Percentiles rank a stretch among this genome's conserved stretches.
Conservation (phyloP, 352 stramenopile species). For the Phytophthora podocarpi region DNA sequence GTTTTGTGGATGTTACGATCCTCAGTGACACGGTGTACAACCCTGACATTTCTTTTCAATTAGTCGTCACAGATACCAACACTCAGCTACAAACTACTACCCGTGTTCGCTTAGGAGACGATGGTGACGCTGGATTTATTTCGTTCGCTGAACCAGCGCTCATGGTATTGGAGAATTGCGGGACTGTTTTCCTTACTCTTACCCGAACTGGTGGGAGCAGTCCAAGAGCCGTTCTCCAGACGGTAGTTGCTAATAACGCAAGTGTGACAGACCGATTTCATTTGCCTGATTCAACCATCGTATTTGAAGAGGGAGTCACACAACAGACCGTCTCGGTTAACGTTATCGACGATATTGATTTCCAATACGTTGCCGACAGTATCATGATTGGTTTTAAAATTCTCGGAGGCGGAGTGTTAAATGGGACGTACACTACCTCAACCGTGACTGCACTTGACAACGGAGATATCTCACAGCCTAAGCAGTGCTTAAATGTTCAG, state of each 20-base stretch:
- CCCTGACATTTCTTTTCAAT: slow-evolving; percentile 45
- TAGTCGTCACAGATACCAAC: slow-evolving; percentile 38
- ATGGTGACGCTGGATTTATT: slow-evolving; percentile 61
- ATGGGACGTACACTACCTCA: slow-evolving; percentile 13
- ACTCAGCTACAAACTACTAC: slow-evolving; percentile 34
- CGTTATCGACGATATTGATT: slow-evolving; percentile 46
- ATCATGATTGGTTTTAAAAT: slow-evolving; percentile 48
- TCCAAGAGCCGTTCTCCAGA: slow-evolving; percentile 36
- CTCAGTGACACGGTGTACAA: slow-evolving; percentile 52
- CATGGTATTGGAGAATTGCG: slow-evolving; percentile 41
- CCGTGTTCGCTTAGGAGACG: slow-evolving; percentile 43
- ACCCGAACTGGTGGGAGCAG: slow-evolving; percentile 31
- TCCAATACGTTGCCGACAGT: slow-evolving; percentile 47
- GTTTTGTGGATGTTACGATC: slow-evolving; percentile 39
- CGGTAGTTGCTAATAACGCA: slow-evolving; percentile 16
- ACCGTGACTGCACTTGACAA: slow-evolving; percentile 58
- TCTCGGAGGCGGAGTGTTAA: slow-evolving; percentile 36
- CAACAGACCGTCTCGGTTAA: slow-evolving; percentile 28
- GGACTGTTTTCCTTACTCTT: slow-evolving; percentile 30
- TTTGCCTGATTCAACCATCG: slow-evolving; percentile 32
- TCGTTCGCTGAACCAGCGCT: slow-evolving; percentile 35
- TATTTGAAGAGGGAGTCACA: slow-evolving; percentile 38
- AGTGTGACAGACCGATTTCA: slow-evolving; percentile 42
- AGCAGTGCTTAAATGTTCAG: slow-evolving; percentile 40
- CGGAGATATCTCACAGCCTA: slow-evolving; percentile 56